Percentiles rank a stretch among this genome's conserved stretches.
phyloP scores from a whole-genome alignment of 164 flowering plant species.

The Tetracentron sinense region DNA sequence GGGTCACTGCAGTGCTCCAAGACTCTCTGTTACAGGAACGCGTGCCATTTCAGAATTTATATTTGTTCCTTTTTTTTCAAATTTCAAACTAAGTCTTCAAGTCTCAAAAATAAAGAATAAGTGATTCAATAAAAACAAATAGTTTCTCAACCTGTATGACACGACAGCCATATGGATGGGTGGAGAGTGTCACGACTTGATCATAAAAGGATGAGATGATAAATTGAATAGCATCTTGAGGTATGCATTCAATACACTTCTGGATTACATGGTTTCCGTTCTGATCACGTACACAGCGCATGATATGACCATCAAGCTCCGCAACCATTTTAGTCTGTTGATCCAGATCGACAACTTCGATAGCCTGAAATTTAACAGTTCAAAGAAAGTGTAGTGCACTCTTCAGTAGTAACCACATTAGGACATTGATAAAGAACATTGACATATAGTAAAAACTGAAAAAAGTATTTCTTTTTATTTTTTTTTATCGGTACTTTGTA shows the following conservation, averaged over 20 bases:
- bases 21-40: slow-evolving; percentile 54
- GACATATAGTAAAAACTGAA: too few species aligned
- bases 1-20: slow-evolving; percentile 81
- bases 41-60: slow-evolving; percentile 1
- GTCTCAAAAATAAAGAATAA: too few species aligned
- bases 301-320: slow-evolving; percentile 89
- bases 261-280: slow-evolving; percentile 99
- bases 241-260: slow-evolving; percentile 96
- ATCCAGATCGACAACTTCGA: slow-evolving; percentile 94
- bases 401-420: too few species aligned
- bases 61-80: too few species aligned
- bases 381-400: too few species aligned
- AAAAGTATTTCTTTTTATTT: too few species aligned
- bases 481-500: too few species aligned
- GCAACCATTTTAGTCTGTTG: slow-evolving; percentile 87
- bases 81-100: not conserved
- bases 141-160: slow-evolving; percentile 72
- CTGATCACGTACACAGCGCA: slow-evolving; percentile 97
- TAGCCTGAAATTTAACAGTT: slow-evolving; percentile 58
- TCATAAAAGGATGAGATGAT: slow-evolving; percentile 78
- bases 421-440: too few species aligned
- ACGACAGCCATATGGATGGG: slow-evolving; percentile 98
- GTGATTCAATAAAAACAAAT: not conserved
- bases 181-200: slow-evolving; percentile 88
- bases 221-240: slow-evolving; percentile 85